Evolutionary conservation across 2,329 filamentous ascomycete genomes (phyloP), one percentile per base, ranked within the genome.

Genomic region (Alternaria consortialis): DNA sequence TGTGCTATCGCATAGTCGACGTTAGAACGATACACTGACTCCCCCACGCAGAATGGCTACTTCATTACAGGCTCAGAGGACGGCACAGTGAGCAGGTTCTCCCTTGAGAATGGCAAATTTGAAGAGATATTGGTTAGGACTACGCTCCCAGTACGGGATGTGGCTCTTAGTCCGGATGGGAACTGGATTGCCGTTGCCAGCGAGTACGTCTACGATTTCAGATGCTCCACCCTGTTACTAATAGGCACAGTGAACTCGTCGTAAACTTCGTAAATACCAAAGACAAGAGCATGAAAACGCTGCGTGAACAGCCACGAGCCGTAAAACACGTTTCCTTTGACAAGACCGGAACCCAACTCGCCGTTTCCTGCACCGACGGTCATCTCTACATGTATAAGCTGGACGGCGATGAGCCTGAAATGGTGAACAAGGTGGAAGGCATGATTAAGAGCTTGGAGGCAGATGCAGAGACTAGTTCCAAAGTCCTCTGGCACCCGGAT

Each of bases 141-240:
- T 59, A 90, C 93, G n/a, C 83, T 97, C 3, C 92, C 95, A 0
- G 88, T 97, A 32, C 88, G 95, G 72, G 93, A 97, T 77, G 84
- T 99, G 54, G 89, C 92, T 4, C 83, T 99, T 13, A 94, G 93
- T 2, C 86, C 88, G 2, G 91, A 98, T 75, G 86, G 87, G 0
- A 87, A 91, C 71, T 98, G 93, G 94, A 92, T 90, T 66, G 95
- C 95, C 31, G 93, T 98, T 27, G 93, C 94, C n/a, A 97, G 94
- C 84, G 96, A 98, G 87, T 89, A 78, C 68, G 86, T 81, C 2
- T 43, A 7, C 11, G 7, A 8, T 3, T n/a, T 17, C 2, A 13
- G 8, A 4, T 17, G 6, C 17, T 6, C n/a, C 31, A 44, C 20
- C n/a, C 7, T 69, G 40, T 68, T 34, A 56, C 66, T 77, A 55